Percentiles rank a stretch among this genome's conserved stretches.
phyloP scores from a whole-genome alignment of 1,284 basidiomycete genomes.

The Leccinum solheimii region DNA sequence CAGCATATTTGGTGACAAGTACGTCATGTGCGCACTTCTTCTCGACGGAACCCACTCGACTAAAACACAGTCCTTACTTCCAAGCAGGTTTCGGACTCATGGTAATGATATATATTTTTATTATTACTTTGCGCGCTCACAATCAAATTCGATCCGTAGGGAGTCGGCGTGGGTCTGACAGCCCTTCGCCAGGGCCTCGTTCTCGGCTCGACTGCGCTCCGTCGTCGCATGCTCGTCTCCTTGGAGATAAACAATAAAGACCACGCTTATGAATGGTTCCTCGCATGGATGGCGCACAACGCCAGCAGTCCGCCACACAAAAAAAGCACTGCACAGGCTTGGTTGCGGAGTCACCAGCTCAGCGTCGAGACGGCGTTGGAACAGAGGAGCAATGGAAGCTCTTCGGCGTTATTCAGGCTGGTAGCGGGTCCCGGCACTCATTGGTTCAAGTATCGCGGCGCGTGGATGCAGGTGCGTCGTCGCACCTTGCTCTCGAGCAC shows the following conservation, averaged over 20 bases:
- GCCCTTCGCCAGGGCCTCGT: constrained; percentile 71
- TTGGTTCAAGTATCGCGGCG: constrained; percentile 86
- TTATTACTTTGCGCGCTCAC: constrained; percentile 9
- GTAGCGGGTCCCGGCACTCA: constrained; percentile 96
- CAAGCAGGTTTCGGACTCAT: constrained; percentile 96
- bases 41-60: constrained; percentile 22
- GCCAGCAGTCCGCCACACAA: constrained; percentile 40
- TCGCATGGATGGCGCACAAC: constrained; percentile 91
- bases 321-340: constrained; percentile 39
- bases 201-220: constrained; percentile 73
- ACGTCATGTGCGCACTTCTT: constrained; percentile 19
- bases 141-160: constrained; percentile 47
- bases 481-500: constrained; percentile 3
- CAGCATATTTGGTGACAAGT: constrained; percentile 35
- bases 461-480: constrained; percentile 90
- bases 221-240: constrained; percentile 89
- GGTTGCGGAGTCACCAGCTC: constrained; percentile 84
- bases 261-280: constrained; percentile 94
- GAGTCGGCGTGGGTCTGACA: constrained; percentile 81
- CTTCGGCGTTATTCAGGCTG: constrained; percentile 85
- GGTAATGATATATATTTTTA: constrained; percentile 49
- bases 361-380: constrained; percentile 92
- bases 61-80: constrained; percentile 83
- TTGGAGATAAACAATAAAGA: constrained; percentile 98
- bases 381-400: constrained; percentile 86